These are phyloP conservation scores for Leptomonas pyrrhocoris DNA, from an alignment of 208 protist genomes.

Conservation along the genomic window DNA sequence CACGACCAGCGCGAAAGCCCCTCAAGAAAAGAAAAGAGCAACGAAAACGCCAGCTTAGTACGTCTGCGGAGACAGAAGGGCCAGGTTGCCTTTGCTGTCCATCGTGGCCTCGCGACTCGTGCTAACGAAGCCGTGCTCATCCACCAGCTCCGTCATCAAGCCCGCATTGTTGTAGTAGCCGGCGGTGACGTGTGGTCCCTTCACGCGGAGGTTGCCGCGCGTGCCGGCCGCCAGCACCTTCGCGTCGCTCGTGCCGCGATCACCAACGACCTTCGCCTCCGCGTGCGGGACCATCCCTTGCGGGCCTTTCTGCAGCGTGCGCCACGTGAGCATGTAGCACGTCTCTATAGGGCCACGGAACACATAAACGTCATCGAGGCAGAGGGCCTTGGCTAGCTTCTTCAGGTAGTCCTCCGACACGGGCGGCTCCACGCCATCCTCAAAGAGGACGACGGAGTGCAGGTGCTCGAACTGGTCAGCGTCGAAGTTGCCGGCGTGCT, in stretches of 20 bases:
- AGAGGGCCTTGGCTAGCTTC: conserved; percentile 71
- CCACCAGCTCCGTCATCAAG: conserved; percentile 87
- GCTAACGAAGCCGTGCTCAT: conserved; percentile 85
- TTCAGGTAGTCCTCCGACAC: conserved; percentile 73
- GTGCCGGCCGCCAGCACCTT: conserved; percentile 83
- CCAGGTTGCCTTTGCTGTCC: conserved; percentile 65
- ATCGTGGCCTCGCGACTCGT: conserved; percentile 88
- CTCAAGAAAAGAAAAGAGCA: conserved; percentile 9
- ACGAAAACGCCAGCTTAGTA: conserved; percentile 51
- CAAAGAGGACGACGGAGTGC: conserved; percentile 85
- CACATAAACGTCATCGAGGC: conserved; percentile 88
- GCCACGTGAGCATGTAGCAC: conserved; percentile 80
- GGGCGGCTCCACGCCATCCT: conserved; percentile 65
- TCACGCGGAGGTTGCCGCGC: conserved; percentile 87
- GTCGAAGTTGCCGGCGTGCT: conserved; percentile 90
- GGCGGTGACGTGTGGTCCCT: conserved; percentile 82
- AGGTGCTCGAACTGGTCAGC: conserved; percentile 88
- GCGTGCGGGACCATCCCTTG: conserved; percentile 82
- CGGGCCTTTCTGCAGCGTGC: conserved; percentile 68
- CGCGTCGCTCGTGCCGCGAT: conserved; percentile 88
- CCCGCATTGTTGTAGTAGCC: conserved; percentile 93
- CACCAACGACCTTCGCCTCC: conserved; percentile 89
- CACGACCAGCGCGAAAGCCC: background rate
- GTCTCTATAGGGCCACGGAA: conserved; percentile 89
- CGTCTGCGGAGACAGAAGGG: conserved; percentile 62